phyloP scores from a whole-genome alignment of 2,329 filamentous ascomycete species.

The Peltaster fructicola region DNA sequence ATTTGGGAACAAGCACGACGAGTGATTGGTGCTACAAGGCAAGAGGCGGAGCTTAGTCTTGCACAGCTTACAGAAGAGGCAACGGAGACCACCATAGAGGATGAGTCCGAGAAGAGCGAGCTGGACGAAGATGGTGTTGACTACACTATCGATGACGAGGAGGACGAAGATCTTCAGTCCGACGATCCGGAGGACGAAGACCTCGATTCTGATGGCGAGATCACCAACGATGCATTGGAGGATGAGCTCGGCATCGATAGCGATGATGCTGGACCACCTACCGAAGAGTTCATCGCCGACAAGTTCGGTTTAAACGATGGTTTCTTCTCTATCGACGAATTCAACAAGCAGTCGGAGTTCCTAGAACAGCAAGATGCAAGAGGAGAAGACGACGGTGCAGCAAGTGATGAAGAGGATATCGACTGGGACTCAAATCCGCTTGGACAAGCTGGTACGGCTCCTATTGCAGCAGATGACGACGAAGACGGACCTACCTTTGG shows the following conservation, averaged over 20 bases:
- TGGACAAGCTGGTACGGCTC: constrained; percentile 16
- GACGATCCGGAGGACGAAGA: constrained; percentile 20
- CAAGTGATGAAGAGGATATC: constrained; percentile 69
- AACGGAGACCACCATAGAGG: constrained; percentile 12
- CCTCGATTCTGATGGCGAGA: constrained; percentile 16
- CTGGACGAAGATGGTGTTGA: constrained; percentile 18
- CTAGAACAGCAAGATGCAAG: constrained; percentile 71
- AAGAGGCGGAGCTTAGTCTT: constrained; percentile 34
- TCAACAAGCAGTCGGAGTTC: constrained; percentile 84
- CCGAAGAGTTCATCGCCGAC: constrained; percentile 48
- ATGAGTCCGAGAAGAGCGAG: constrained; percentile 16
- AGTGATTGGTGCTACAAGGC: constrained; percentile 51
- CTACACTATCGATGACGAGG: constrained; percentile 22
- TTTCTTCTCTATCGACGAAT: constrained; percentile 94
- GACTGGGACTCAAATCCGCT: constrained; percentile 71
- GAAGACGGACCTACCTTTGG: constrained; percentile 71
- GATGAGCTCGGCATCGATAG: constrained; percentile 23
- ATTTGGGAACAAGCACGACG: constrained; percentile 87
- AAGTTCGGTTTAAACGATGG: constrained; percentile 82
- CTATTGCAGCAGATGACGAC: constrained; percentile 37
- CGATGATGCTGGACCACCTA: constrained; percentile 27
- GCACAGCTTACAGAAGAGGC: constrained; percentile 17
- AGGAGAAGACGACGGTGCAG: constrained; percentile 57
- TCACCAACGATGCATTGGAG: constrained; percentile 22
- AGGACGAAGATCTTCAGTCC: constrained; percentile 17